phyloP scores from a whole-genome alignment of 306 rosid species.

The Sphenostylis stenocarpa region DNA sequence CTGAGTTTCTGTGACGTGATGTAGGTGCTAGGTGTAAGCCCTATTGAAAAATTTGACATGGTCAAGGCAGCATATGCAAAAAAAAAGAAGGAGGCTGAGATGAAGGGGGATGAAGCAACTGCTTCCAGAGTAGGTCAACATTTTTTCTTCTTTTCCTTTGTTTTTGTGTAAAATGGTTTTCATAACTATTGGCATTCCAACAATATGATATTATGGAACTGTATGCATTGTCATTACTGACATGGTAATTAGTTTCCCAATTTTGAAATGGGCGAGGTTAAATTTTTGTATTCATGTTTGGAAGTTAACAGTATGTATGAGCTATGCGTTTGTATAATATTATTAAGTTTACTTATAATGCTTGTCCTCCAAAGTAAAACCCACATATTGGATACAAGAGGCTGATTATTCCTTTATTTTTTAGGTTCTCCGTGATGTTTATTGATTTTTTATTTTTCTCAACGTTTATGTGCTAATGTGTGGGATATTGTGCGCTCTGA shows the following conservation, averaged over 20 bases:
- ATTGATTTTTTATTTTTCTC: not conserved
- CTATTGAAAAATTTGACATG: slow-evolving; percentile 72
- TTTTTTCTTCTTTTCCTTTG: not conserved
- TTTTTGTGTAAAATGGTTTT: not conserved
- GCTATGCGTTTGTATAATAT: not conserved
- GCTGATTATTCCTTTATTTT: not conserved
- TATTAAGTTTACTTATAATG: not conserved
- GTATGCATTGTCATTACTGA: not conserved
- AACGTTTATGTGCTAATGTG: slow-evolving; percentile 27
- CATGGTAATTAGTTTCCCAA: not conserved
- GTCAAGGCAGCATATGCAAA: slow-evolving; percentile 68
- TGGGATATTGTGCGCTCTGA: slow-evolving; percentile 31
- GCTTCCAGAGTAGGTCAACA: slow-evolving; percentile 65
- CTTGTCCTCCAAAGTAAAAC: not conserved
- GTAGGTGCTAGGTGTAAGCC: slow-evolving; percentile 88
- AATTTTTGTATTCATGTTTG: not conserved
- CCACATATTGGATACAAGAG: not conserved
- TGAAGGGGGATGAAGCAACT: slow-evolving; percentile 72
- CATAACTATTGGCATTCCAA: not conserved
- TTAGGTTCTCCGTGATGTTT: not conserved
- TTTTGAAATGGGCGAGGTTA: not conserved
- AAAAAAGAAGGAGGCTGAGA: slow-evolving; percentile 79
- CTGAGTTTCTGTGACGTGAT: not conserved
- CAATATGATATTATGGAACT: not conserved
- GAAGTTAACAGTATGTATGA: not conserved